Evolutionary conservation across 768 basidiomycete species (phyloP), one percentile per base, ranked within the genome.

Genomic region (Lactarius akahatsu): DNA sequence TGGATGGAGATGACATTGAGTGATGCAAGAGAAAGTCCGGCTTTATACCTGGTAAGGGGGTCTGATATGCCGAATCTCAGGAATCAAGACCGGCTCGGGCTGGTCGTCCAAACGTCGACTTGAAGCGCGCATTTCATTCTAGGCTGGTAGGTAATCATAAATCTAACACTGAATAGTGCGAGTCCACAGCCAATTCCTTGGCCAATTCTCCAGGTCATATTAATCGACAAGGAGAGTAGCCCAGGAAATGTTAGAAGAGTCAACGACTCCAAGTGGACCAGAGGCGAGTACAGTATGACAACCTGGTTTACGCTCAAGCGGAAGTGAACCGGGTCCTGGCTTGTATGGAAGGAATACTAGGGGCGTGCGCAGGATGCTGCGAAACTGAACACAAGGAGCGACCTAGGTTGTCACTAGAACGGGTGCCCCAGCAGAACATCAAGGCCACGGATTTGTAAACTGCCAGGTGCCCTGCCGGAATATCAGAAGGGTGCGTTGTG

Each of bases 11-110:
- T 0, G 61, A 43, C 65, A 66, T 66, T 28, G 16, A 10, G 45
- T 23, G 36, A 16, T n/a, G 57, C 20, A 30, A 45, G 50, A 2
- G 66, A 67, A 67, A 63, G 66, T 28, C 66, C 62, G 38, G 66
- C 66, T 67, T 67, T 63, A 62, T 34, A 59, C 57, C 20, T 34
- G 40, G n/a, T 40, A 41, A 54, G 20, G 13, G 50, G 11, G 10
- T 28, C 15, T 13, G 32, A 30, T 61, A 38, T 2, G 59, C 23
- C 20, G 23, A 47, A 28, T 6, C 20, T 34, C 23, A 15, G 28
- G 26, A 34, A 47, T 26, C 15, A 54, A 43, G 7, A 15, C 18
- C 28, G 34, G 20, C 55, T 3, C 15, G 16, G 45, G 34, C 60
- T 9, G 55, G n/a, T 30, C 36, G n/a, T 43, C 32, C 18, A 16